A percentile compares a stretch with the other conserved stretches of the same genome.
phyloP scores from a whole-genome alignment of 2,329 filamentous ascomycete species.

The Lizonia empirigonia region DNA sequence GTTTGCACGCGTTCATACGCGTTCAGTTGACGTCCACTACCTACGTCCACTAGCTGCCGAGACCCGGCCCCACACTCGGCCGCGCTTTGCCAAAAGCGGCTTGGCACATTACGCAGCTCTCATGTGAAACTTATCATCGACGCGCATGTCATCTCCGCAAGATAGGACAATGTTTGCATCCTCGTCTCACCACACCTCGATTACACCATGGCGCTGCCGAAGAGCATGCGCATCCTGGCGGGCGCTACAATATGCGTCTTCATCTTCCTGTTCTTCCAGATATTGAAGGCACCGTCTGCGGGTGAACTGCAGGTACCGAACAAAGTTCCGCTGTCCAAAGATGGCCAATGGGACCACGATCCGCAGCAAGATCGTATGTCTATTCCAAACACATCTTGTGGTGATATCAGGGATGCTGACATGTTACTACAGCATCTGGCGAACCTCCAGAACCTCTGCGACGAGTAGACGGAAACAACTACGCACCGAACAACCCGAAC shows the following conservation, averaged over 20 bases:
- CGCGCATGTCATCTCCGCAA: slow-evolving; percentile 6
- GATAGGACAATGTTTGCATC: slow-evolving; percentile 9
- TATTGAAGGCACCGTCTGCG: slow-evolving; percentile 65
- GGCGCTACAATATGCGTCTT: slow-evolving; percentile 73
- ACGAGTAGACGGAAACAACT: slow-evolving; percentile 72
- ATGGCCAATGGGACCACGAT: slow-evolving; percentile 73
- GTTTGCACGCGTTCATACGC: slow-evolving; percentile 17
- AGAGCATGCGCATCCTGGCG: slow-evolving; percentile 80
- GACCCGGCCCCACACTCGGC: slow-evolving; percentile 16
- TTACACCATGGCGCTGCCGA: slow-evolving; percentile 77
- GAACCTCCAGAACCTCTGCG: slow-evolving; percentile 80
- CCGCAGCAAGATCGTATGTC: slow-evolving; percentile 85
- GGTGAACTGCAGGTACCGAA: slow-evolving; percentile 47
- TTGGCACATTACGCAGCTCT: slow-evolving; percentile 18
- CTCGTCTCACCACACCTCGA: slow-evolving; percentile 1
- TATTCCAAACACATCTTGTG: neutral
- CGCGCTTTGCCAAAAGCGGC: slow-evolving; percentile 9
- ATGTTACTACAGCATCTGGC: slow-evolving; percentile 66
- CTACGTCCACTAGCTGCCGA: too few relatives aligned
- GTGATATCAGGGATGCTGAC: slow-evolving; percentile 4
- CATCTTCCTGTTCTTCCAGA: slow-evolving; percentile 77
- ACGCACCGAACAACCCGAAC: slow-evolving; percentile 74
- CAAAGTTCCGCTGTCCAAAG: slow-evolving; percentile 47
- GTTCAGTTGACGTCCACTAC: neutral
- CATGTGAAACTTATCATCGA: slow-evolving; percentile 16